Percentiles rank a stretch among this genome's conserved stretches.
phyloP scores from a whole-genome alignment of 2,329 filamentous ascomycete genomes.

The Diaporthe eres region DNA sequence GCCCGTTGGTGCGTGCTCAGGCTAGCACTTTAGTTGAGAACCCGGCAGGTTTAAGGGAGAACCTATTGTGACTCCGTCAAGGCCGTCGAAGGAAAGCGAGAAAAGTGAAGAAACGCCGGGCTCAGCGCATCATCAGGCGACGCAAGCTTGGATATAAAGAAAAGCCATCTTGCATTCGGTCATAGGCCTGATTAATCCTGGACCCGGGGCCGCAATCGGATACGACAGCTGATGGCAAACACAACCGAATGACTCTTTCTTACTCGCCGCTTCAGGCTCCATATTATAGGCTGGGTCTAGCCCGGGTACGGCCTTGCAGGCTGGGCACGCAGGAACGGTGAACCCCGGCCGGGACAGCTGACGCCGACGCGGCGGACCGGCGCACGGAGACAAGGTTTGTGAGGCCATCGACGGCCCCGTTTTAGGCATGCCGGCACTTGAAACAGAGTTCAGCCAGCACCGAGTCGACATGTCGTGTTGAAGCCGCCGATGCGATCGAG shows the following conservation, averaged over 20 bases:
- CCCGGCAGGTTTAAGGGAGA: background rate
- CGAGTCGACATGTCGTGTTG: background rate
- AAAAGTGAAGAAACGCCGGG: background rate
- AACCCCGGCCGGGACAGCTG: slow-evolving; percentile 5
- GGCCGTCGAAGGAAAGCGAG: background rate
- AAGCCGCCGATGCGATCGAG: slow-evolving; percentile 18
- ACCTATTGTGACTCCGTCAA: background rate
- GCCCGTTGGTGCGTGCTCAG: slow-evolving; percentile 10
- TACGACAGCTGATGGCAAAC: slow-evolving; percentile 31
- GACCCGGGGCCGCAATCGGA: slow-evolving; percentile 36
- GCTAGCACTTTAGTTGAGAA: slow-evolving; percentile 29
- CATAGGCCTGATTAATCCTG: slow-evolving; percentile 31
- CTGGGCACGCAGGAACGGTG: slow-evolving; percentile 11
- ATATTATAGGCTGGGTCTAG: slow-evolving; percentile 28
- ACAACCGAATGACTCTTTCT: slow-evolving; percentile 28
- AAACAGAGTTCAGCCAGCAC: background rate
- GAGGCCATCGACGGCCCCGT: slow-evolving; percentile 34
- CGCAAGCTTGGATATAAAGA: slow-evolving; percentile 21
- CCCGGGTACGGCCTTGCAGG: slow-evolving; percentile 15
- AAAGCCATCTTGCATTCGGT: slow-evolving; percentile 7
- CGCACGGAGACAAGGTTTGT: slow-evolving; percentile 7
- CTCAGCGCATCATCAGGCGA: slow-evolving; percentile 24
- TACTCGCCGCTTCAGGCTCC: slow-evolving; percentile 24
- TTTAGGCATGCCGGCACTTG: slow-evolving; percentile 26
- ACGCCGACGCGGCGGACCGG: slow-evolving; percentile 12